These are phyloP conservation scores for Rubia balearica DNA, from an alignment of 305 asterid species.

Conservation along the genomic window DNA sequence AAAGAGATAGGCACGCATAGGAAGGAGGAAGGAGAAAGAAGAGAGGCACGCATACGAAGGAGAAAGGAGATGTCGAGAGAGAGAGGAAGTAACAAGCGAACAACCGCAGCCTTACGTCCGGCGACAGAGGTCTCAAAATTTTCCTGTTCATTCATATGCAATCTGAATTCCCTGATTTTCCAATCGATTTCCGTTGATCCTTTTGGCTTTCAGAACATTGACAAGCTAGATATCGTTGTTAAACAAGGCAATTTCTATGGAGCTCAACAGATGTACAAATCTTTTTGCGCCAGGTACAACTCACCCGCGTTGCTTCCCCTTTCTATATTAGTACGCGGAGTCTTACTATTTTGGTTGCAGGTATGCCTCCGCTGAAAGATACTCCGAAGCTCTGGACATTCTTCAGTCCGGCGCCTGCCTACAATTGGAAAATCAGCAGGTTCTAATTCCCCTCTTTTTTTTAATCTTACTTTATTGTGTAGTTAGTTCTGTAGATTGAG, in stretches of 20 bases:
- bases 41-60: neutral
- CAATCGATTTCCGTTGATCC: neutral
- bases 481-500: neutral
- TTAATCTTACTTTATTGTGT: neutral
- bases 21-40: neutral
- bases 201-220: conserved; percentile 48
- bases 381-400: conserved; percentile 68
- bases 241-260: conserved; percentile 82
- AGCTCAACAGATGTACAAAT: conserved; percentile 94
- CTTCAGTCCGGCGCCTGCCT: conserved; percentile 85
- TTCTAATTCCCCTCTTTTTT: conserved; percentile 2
- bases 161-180: neutral
- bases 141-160: neutral
- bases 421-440: conserved; percentile 81
- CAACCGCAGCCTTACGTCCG: conserved; percentile 16
- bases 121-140: conserved; percentile 15
- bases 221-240: conserved; percentile 60
- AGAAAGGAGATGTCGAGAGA: conserved; percentile 21
- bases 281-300: conserved; percentile 66
- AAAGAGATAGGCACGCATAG: neutral
- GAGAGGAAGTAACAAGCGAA: conserved; percentile 15
- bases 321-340: neutral
- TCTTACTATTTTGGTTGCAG: conserved; percentile 28
- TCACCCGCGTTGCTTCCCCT: neutral
- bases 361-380: conserved; percentile 56